Evolutionary conservation across 1,284 basidiomycete genomes (phyloP), one percentile per base, ranked within the genome.

Genomic region (Fomitiporia mediterranea): DNA sequence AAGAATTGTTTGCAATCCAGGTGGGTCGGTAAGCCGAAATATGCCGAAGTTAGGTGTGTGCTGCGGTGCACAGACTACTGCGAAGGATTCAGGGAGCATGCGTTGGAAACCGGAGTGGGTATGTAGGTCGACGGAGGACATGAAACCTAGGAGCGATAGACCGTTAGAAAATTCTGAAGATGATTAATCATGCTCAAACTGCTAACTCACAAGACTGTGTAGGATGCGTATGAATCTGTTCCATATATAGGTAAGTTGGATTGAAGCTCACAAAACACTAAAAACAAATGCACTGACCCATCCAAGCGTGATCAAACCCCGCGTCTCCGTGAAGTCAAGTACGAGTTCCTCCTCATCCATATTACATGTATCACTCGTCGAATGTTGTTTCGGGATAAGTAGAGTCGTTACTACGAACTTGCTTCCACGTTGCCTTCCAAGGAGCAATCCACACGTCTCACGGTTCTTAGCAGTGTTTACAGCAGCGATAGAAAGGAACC

Each of bases 171-270:
- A 56, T 37, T 23, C 34, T 58, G 49, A 35, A 30, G 19, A 42
- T 35, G 39, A 1, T 34, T 17, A 23, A 2, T 30, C 5, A 4
- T 17, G 21, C 7, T 27, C 6, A 46, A 15, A 8, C 27, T 19
- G 40, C 25, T 34, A n/a, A 75, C 81, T 58, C 62, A 85, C 91
- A 94, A 53, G 85, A 87, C 63, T 94, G 92, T 13, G 90, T 88
- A 1, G 93, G 93, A 68, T 95, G 92, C 0, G 92, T 95, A 71
- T 95, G 92, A 61, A 94, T 94, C 90, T 93, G 21, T 15, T 15
- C 32, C 11, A 51, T 13, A 38, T 6, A 65, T 48, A 44, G 27
- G 28, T 23, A 32, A 49, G 39, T 17, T 17, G 53, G 34, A 1
- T 46, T 15, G n/a, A 7, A 60, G 50, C 49, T 56, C 40, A 34